A percentile compares a stretch with the other conserved stretches of the same genome.
Evolutionary conservation across 2,329 filamentous ascomycete species (phyloP).

Genomic region (Penicillium frequentans): DNA sequence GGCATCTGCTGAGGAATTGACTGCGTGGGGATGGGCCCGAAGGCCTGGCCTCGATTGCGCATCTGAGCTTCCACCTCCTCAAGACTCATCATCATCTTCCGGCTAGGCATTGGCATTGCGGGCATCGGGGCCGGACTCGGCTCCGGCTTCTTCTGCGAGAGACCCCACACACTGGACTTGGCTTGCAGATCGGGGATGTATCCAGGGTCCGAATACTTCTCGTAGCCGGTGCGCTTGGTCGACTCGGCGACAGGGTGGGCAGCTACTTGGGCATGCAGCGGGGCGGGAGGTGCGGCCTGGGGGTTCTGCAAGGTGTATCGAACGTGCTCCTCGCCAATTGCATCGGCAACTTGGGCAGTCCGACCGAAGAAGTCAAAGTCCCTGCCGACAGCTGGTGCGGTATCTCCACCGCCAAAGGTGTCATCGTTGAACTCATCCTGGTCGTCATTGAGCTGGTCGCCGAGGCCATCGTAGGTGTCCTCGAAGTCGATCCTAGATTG

Average conservation of each 20-base stretch:
- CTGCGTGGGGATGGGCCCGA: constrained; percentile 25
- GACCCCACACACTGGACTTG: constrained; percentile 90
- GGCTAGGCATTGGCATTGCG: constrained; percentile 32
- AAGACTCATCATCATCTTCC: constrained; percentile 90
- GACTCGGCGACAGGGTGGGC: constrained; percentile 44
- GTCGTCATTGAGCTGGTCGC: constrained; percentile 84
- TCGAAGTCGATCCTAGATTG: constrained; percentile 75
- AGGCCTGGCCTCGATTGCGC: constrained; percentile 61
- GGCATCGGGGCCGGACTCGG: constrained; percentile 12
- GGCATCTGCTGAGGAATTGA: constrained; percentile 29
- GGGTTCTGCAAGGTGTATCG: constrained; percentile 76
- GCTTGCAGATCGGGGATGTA: constrained; percentile 89
- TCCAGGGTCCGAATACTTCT: constrained; percentile 82
- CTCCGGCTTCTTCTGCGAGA: constrained; percentile 48
- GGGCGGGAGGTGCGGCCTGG: constrained; percentile 37
- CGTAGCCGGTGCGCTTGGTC: constrained; percentile 78
- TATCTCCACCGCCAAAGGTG: constrained; percentile 64
- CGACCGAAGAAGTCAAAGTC: constrained; percentile 97
- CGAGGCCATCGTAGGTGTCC: constrained; percentile 94
- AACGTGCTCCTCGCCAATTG: constrained; percentile 87
- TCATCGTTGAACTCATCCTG: constrained; percentile 97
- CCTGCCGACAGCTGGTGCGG: constrained; percentile 62
- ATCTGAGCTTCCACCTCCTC: constrained; percentile 97
- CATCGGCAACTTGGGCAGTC: constrained; percentile 81
- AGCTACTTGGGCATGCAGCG: constrained; percentile 31